Conservation (phyloP, 345 rosid species). For the Acer negundo region DNA sequence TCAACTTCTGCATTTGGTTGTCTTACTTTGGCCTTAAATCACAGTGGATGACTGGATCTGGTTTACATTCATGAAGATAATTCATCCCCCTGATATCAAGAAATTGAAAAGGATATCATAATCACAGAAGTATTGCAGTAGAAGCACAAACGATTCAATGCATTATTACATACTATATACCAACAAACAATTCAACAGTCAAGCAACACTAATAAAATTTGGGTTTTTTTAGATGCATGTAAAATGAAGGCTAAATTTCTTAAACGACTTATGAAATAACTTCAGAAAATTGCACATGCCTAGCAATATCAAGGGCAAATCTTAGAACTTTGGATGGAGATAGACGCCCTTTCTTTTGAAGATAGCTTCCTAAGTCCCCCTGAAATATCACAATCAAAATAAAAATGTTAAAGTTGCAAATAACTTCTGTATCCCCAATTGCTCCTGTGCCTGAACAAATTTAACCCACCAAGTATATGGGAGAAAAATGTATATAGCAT, state of each 20-base stretch:
- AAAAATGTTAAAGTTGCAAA: not conserved
- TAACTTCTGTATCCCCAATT: not conserved
- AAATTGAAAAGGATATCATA: conserved; percentile 24
- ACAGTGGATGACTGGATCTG: conserved; percentile 86
- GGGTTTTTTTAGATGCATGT: not conserved
- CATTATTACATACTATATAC: not conserved
- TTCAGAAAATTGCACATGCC: conserved; percentile 45
- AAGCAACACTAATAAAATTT: not conserved
- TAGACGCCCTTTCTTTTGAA: conserved; percentile 88
- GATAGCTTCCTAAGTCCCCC: conserved; percentile 86
- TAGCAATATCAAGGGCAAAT: conserved; percentile 89
- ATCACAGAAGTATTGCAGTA: conserved; percentile 9
- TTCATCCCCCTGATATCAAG: conserved; percentile 71
- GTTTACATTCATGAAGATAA: conserved; percentile 77
- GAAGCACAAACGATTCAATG: not conserved
- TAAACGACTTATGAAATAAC: not conserved
- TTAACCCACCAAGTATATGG: not conserved
- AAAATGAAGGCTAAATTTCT: not conserved
- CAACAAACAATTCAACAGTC: not conserved
- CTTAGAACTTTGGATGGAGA: conserved; percentile 77
- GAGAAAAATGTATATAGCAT: not conserved
- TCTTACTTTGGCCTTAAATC: conserved; percentile 95
- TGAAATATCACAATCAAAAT: conserved; percentile 34
- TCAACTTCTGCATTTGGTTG: conserved; percentile 54
- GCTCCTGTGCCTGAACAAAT: not conserved